Conservation (phyloP, 2,329 filamentous ascomycete species). For the Cercospora berteroae region DNA sequence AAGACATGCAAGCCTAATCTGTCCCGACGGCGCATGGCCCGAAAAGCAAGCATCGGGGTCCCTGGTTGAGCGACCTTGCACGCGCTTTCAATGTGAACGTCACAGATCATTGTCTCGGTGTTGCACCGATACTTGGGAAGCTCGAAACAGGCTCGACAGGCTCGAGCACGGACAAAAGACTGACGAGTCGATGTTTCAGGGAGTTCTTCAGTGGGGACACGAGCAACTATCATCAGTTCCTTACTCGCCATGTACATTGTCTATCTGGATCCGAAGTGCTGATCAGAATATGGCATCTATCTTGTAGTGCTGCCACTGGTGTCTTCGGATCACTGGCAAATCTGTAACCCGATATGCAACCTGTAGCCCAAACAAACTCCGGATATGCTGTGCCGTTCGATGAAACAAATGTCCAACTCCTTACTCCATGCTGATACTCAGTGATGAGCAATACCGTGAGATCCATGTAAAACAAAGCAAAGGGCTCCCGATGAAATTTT, state of each 20-base stretch:
- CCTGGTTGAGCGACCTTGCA: neutral
- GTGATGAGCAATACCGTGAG: neutral
- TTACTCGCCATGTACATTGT: neutral
- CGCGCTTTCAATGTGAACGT: neutral
- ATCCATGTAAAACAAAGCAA: neutral
- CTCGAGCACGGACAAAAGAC: neutral
- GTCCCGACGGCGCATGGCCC: neutral
- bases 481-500: too few species aligned
- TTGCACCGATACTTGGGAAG: neutral
- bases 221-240: neutral
- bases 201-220: neutral
- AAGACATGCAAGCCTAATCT: neutral
- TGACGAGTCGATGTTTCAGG: neutral
- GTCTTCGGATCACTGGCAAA: neutral
- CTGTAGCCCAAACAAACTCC: neutral
- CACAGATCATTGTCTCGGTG: neutral
- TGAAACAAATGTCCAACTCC: slow-evolving; percentile 1
- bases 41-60: neutral
- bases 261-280: neutral
- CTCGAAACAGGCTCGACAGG: neutral
- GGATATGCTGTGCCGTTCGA: neutral
- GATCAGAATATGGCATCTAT: neutral
- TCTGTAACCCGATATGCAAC: neutral
- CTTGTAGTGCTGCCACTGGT: neutral
- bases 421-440: slow-evolving; percentile 2